Evolutionary conservation across 1,139 yeast genomes (phyloP), one percentile per base, ranked within the genome.

Genomic region (Hansenula sp.): DNA sequence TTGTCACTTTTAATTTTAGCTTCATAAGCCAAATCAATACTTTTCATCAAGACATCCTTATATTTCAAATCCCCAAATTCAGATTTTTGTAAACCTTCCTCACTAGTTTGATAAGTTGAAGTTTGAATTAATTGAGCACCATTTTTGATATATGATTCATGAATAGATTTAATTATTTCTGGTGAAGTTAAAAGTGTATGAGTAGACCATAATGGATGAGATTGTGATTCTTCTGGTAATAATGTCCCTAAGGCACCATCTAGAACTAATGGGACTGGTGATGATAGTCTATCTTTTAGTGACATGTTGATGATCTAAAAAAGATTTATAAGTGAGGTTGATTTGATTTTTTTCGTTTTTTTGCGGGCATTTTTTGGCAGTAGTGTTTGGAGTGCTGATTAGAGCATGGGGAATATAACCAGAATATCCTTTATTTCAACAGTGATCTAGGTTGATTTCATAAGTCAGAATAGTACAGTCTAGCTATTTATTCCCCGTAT

Each of bases 151-250:
- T 79, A 82, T 19, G 64, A 65, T 32, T 56, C 45, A 55, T 82
- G 86, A 16, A 82, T 67, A n/a, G 62, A 51, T 27, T 61, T 55
- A n/a, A 83, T 65, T 21, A 65, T 57, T 11, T 63, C 56, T 0
- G 81, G 82, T 18, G 70, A 57, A n/a, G 67, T 61, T 8, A 73
- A 50, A 13, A 81, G 64, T 0, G 77, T 73, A 42, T 68, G 59
- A 0, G 86, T 82, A 2, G 86, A 77, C 92, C 90, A 83, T 16
- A 82, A 62, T 6, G 70, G 68, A 36, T 74, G 54, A 0, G 31
- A 9, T 25, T 52, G 55, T 2, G 50, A 40, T 9, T 35, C 44
- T 25, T 32, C 20, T 5, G 56, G 53, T 0, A 52, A 43, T 6
- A 47, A 36, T 0, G 55, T 35, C 4, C 44, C 44, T 2, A 38